Evolutionary conservation across 2,329 filamentous ascomycete species (phyloP).

Genomic region (Aspergillus ustus): DNA sequence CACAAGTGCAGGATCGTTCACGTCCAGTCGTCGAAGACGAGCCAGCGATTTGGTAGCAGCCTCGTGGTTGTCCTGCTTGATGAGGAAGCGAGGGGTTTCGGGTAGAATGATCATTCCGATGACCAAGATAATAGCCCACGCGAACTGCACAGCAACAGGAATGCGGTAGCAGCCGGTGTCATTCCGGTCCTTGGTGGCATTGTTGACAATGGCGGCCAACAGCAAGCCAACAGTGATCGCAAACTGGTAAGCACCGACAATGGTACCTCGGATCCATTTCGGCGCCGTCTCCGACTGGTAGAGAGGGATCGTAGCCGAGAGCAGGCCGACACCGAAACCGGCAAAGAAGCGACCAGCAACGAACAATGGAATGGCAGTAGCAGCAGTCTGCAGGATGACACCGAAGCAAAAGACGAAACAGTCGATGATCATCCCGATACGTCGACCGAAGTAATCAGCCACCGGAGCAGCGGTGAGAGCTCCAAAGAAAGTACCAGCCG

Average conservation of each 20-base stretch:
- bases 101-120: constrained; percentile 74
- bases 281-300: constrained; percentile 82
- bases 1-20: constrained; percentile 71
- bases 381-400: constrained; percentile 39
- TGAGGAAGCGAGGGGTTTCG: constrained; percentile 81
- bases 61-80: constrained; percentile 73
- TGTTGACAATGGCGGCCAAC: constrained; percentile 73
- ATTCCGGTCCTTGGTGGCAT: constrained; percentile 65
- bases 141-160: constrained; percentile 77
- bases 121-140: constrained; percentile 76
- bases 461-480: constrained; percentile 70
- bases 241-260: constrained; percentile 80
- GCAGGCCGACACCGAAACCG: constrained; percentile 71
- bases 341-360: constrained; percentile 58
- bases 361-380: constrained; percentile 37
- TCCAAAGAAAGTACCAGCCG: constrained; percentile 74
- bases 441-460: constrained; percentile 46
- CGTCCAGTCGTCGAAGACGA: constrained; percentile 70
- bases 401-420: constrained; percentile 40
- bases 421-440: constrained; percentile 48
- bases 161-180: constrained; percentile 76
- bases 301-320: constrained; percentile 69
- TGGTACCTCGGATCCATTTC: constrained; percentile 73
- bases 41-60: constrained; percentile 65
- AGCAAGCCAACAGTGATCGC: constrained; percentile 78